Evolutionary conservation across 192 early-diverging fungal genomes (phyloP), one percentile per base, ranked within the genome.

Genomic region (Coemansia reversa): DNA sequence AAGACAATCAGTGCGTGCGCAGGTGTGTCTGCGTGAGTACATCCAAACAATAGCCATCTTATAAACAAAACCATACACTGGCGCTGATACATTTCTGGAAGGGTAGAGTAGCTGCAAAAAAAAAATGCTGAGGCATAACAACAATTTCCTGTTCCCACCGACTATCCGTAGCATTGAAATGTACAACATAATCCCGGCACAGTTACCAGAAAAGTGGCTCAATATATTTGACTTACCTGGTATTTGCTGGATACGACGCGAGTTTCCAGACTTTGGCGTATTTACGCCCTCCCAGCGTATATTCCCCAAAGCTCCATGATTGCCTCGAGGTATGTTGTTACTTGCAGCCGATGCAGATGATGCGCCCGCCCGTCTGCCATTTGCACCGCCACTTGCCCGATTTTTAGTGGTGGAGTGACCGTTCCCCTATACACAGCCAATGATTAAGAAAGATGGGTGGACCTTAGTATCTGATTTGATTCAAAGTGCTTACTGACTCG

Each of bases 401-500:
- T 47, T 57, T 48, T 62, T 60, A 24, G 66, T 58, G 58, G 62
- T 65, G 52, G 72, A 75, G 53, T 75, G 72, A 47, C 62, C 66
- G 62, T 75, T 75, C 16, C 72, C 72, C 72, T 75, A 75, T 23
- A 55, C 1, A 14, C 56, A 23, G 5, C 19, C 19, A 12, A 32
- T 7, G 8, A 58, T 20, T 6, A 42, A 32, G 39, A n/a, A 42
- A 18, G 18, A 25, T 24, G 7, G 18, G 39, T 45, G 14, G 16
- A 16, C 14, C 14, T 45, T 45, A 45, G 14, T 14, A 45, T 45
- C 39, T 45, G 39, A 45, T 45, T 45, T 16, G 9, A 45, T 45
- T 3, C 39, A 16, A 4, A 14, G 39, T 16, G 39, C 3, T 45
- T 45, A 14, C 12, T 45, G 39, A 45, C 39, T 45, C 39, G 39